Conservation (phyloP, 805 yeast species). For the Cyberlindnera americana region DNA sequence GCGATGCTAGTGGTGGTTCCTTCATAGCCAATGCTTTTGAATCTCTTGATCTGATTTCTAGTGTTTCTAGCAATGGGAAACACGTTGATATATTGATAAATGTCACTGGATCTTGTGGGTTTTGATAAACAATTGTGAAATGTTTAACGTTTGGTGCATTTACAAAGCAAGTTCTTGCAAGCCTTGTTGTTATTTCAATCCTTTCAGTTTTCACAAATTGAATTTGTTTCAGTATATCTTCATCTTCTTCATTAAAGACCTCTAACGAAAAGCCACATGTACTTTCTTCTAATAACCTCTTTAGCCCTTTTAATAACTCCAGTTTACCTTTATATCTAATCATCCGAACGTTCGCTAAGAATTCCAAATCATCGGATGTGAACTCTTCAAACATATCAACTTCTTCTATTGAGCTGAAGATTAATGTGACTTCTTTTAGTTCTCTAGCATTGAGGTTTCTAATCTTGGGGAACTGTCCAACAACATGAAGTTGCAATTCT, state of each 20-base stretch:
- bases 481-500: slow-evolving; percentile 1
- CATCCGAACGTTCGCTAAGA: slow-evolving; percentile 1
- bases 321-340: slow-evolving; percentile 3
- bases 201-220: not conserved
- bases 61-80: slow-evolving; percentile 1
- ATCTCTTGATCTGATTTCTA: slow-evolving; percentile 6
- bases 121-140: slow-evolving; percentile 4
- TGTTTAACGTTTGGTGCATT: slow-evolving; percentile 1
- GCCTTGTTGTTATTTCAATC: not conserved
- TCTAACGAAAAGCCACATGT: slow-evolving; percentile 2
- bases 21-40: slow-evolving; percentile 1
- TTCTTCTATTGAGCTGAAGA: slow-evolving; percentile 1
- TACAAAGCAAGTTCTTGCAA: not conserved
- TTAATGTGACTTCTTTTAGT: slow-evolving; percentile 4
- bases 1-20: slow-evolving; percentile 6
- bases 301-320: not conserved
- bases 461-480: slow-evolving; percentile 5
- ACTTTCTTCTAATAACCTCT: not conserved
- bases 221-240: slow-evolving; percentile 45
- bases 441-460: not conserved
- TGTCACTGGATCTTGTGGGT: slow-evolving; percentile 1
- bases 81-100: slow-evolving; percentile 1
- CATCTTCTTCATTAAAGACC: slow-evolving; percentile 31
- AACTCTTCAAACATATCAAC: slow-evolving; percentile 9
- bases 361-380: slow-evolving; percentile 1